Conservation (phyloP, 768 basidiomycete species). For the Pleurotus platypus region DNA sequence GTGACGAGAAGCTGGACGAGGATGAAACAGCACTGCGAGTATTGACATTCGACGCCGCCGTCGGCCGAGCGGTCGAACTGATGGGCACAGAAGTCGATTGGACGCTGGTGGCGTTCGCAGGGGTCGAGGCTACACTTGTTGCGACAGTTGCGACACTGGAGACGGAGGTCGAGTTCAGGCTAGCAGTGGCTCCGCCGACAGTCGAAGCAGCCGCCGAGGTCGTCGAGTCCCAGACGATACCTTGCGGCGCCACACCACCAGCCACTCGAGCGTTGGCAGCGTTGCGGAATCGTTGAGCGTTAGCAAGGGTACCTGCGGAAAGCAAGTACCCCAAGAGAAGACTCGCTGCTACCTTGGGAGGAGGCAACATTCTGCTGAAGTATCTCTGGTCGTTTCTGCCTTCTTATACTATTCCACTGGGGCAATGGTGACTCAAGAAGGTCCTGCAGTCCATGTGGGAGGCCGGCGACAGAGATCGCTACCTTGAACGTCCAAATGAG, state of each 20-base stretch:
- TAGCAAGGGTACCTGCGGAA: not conserved
- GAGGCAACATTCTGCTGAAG: not conserved
- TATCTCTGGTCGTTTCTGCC: not conserved
- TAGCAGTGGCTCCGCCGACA: not conserved
- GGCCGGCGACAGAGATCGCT: not conserved
- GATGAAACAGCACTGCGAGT: not conserved
- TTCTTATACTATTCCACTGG: not conserved
- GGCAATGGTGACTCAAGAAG: not conserved
- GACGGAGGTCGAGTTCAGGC: not conserved
- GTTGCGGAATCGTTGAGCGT: constrained; percentile 3
- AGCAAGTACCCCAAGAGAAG: not conserved
- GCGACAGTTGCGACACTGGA: not conserved
- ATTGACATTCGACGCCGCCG: not conserved
- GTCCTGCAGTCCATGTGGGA: not conserved
- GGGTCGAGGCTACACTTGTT: not conserved
- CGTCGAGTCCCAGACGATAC: not conserved
- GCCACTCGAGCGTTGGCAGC: not conserved
- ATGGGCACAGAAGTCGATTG: too few relatives aligned
- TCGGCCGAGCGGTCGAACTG: not conserved
- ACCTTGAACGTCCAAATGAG: too few relatives aligned
- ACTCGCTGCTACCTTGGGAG: not conserved
- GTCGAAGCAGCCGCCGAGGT: not conserved
- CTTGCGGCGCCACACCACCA: not conserved
- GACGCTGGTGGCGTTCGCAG: too few relatives aligned
- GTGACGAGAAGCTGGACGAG: not conserved